Conservation (phyloP, 345 rosid species). For the Eutrema japonicum region DNA sequence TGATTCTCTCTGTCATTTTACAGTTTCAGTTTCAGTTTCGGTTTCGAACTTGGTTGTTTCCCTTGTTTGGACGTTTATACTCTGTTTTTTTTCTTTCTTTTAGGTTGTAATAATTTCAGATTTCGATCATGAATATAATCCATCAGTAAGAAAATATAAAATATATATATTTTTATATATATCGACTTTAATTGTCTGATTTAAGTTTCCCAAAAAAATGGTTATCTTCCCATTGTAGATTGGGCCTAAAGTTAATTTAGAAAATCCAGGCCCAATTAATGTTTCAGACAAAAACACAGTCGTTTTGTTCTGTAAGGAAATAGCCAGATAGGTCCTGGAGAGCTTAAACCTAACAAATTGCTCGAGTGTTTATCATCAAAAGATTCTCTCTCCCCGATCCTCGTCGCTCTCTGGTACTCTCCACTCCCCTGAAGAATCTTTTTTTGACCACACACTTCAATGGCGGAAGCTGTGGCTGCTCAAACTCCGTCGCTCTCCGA, state of each 20-base stretch:
- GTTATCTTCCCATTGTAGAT: too few species aligned
- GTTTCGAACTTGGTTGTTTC: too few species aligned
- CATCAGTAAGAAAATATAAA: too few species aligned
- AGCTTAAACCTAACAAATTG: constrained; percentile 38
- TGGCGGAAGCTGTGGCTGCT: constrained; percentile 67
- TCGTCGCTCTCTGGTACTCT: constrained; percentile 31
- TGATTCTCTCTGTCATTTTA: too few species aligned
- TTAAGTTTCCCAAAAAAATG: too few species aligned
- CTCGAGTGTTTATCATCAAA: constrained; percentile 21
- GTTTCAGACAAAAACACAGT: neutral
- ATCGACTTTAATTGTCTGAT: too few species aligned
- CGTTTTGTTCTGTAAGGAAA: constrained; percentile 28
- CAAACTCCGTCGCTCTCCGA: constrained; percentile 59
- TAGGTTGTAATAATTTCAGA: too few species aligned
- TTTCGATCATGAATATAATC: too few species aligned
- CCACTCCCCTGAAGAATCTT: constrained; percentile 31
- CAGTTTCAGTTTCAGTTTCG: too few species aligned
- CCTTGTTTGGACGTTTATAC: too few species aligned
- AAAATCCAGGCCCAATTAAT: neutral
- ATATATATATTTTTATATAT: too few species aligned
- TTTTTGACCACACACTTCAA: constrained; percentile 45
- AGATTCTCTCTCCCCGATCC: constrained; percentile 42
- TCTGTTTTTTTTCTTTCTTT: too few species aligned
- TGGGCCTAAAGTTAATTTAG: neutral
- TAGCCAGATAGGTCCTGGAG: constrained; percentile 22